A percentile compares a stretch with the other conserved stretches of the same genome.
Evolutionary conservation across 331 rosid genomes (phyloP).

Genomic region (Phaseolus coccineus): DNA sequence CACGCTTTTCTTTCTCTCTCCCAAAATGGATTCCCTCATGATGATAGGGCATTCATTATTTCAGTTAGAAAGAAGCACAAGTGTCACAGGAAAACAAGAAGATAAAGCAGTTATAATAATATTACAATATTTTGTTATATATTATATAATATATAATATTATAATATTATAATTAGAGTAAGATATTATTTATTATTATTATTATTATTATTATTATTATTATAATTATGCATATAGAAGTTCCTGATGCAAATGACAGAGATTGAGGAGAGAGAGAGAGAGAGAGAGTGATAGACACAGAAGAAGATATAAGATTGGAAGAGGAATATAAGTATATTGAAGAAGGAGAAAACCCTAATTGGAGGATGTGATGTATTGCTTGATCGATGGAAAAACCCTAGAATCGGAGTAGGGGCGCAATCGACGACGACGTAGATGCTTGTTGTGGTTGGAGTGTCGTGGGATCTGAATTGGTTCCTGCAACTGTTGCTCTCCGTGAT

Average conservation of each 20-base stretch:
- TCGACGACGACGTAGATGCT: constrained; percentile 77
- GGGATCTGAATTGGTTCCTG: constrained; percentile 94
- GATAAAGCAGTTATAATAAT: background rate
- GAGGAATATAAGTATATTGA: background rate
- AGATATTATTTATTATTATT: background rate
- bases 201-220: background rate
- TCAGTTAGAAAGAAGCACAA: background rate
- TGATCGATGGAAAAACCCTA: constrained; percentile 64
- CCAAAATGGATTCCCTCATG: background rate
- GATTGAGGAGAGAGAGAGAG: background rate
- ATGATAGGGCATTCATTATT: background rate
- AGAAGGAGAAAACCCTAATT: constrained; percentile 43
- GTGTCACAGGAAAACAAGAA: background rate
- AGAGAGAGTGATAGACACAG: background rate
- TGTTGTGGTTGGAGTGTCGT: constrained; percentile 69
- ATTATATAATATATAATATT: background rate
- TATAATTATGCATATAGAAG: too few relatives aligned
- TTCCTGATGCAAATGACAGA: background rate
- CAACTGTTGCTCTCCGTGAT: constrained; percentile 63
- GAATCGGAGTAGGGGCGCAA: constrained; percentile 44
- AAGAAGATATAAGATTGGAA: background rate
- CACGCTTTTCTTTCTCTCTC: background rate
- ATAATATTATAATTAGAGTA: background rate
- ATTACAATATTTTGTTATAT: background rate
- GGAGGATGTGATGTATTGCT: background rate